Evolutionary conservation across 495 filamentous ascomycete species (phyloP), one percentile per base, ranked within the genome.

Genomic region (Penicillium cinerascens): DNA sequence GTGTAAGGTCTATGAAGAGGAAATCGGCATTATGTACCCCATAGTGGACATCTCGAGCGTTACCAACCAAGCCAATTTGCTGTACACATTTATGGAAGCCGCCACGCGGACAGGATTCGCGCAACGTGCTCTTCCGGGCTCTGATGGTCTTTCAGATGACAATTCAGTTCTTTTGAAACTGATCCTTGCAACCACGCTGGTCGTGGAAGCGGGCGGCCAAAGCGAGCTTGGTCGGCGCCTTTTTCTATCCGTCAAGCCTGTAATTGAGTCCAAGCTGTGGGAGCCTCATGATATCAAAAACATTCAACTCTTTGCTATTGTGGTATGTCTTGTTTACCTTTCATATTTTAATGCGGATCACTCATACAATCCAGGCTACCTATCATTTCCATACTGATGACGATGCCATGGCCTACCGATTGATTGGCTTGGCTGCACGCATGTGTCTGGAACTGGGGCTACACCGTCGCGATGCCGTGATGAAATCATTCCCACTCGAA

Each of bases 21-120:
- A 93, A 64, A 83, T 92, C 44, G 87, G 87, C 9, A 77, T 90
- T 47, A 92, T 92, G 88, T 92, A 92, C 66, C 89, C 89, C 1
- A 77, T 95, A 11, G 67, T 93, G 18, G 76, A 87, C 50, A 87
- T 93, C 33, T 80, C 87, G 20, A 73, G 74, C 16, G 68, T 91
- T 6, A 80, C 85, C 22, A 72, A 67, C 8, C 83, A 92, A 63
- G 83, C 84, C 11, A 80, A 78, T 27, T 73, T 76, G 42, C 68
- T 95, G 3, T 86, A 86, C 60, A 72, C 72, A 2, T 93, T 89
- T 65, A 85, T 88, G 67, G 86, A 89, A 51, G 81, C 84, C 27
- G 85, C 83, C 23, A 66, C 70, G 16, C 67, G 79, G 29, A 76
- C 77, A 17, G 84, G 83, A 11, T 71, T 87, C 22, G 76, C 81